Percentiles rank a stretch among this genome's conserved stretches.
Conservation (phyloP, 176 grass and related monocot species). For the Juncus inflexus region DNA sequence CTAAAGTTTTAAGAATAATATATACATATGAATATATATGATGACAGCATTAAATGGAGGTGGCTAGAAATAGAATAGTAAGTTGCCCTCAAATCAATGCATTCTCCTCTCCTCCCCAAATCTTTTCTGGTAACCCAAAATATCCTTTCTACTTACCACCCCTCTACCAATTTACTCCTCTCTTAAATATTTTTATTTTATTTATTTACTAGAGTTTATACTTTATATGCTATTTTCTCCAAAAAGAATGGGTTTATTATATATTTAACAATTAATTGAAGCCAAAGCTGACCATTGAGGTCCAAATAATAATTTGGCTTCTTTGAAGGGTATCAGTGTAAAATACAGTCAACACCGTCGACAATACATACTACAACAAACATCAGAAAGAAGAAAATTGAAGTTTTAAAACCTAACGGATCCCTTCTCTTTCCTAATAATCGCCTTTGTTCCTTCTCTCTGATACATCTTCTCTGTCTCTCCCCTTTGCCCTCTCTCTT, state of each 20-base stretch:
- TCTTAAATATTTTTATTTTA: background rate
- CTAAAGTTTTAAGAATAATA: too few relatives aligned
- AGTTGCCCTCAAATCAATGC: conserved; percentile 21
- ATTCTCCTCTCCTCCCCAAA: conserved; percentile 8
- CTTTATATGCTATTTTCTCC: too few relatives aligned
- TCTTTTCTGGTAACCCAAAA: conserved; percentile 18
- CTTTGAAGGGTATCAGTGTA: too few relatives aligned
- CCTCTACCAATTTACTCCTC: background rate
- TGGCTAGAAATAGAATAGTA: conserved; percentile 23
- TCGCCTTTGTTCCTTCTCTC: conserved; percentile 1
- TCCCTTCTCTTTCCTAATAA: conserved; percentile 8
- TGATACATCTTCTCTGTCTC: conserved; percentile 27
- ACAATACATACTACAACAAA: too few relatives aligned
- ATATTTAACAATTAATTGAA: too few relatives aligned
- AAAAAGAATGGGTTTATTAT: too few relatives aligned
- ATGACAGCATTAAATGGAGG: conserved; percentile 17
- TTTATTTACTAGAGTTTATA: too few relatives aligned
- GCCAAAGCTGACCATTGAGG: too few relatives aligned
- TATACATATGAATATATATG: too few relatives aligned
- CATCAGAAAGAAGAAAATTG: too few relatives aligned
- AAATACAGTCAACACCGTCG: too few relatives aligned
- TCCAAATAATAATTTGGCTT: too few relatives aligned
- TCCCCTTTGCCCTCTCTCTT: conserved; percentile 12
- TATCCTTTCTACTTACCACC: conserved; percentile 20
- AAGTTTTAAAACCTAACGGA: conserved; percentile 20